A percentile compares a stretch with the other conserved stretches of the same genome.
These are phyloP conservation scores for Parasarocladium wereldwijsianum DNA, from an alignment of 2,329 filamentous ascomycete genomes.

Conservation along the genomic window DNA sequence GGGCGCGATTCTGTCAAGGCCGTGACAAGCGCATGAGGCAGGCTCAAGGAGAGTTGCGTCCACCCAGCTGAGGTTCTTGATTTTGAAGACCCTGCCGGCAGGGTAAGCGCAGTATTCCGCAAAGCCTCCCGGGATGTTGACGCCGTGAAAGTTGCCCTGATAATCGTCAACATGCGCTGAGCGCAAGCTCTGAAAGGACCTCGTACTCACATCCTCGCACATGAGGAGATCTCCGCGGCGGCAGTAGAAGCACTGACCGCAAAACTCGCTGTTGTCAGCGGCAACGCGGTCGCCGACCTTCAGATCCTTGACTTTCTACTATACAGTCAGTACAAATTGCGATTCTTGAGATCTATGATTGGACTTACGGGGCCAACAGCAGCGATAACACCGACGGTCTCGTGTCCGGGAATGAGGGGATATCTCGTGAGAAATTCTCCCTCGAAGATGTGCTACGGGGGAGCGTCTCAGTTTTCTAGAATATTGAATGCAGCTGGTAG, in stretches of 20 bases:
- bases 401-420: constrained; percentile 52
- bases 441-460: constrained; percentile 46
- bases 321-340: not conserved
- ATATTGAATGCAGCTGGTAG: no score
- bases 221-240: constrained; percentile 51
- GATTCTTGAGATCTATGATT: not conserved
- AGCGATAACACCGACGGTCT: constrained; percentile 51
- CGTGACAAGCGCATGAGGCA: constrained; percentile 57
- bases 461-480: no score
- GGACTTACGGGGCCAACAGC: constrained; percentile 29
- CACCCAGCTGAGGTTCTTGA: constrained; percentile 50
- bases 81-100: constrained; percentile 44
- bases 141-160: constrained; percentile 49
- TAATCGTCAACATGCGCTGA: constrained; percentile 3
- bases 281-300: constrained; percentile 48
- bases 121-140: constrained; percentile 57
- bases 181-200: not conserved
- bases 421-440: constrained; percentile 53
- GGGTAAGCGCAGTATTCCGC: constrained; percentile 50
- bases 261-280: constrained; percentile 34
- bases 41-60: constrained; percentile 58
- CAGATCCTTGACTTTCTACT: constrained; percentile 41
- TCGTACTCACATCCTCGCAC: constrained; percentile 40
- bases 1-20: constrained; percentile 52
- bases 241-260: constrained; percentile 61